Evolutionary conservation across 2,329 filamentous ascomycete genomes (phyloP).

Genomic region (Talaromyces islandicus): DNA sequence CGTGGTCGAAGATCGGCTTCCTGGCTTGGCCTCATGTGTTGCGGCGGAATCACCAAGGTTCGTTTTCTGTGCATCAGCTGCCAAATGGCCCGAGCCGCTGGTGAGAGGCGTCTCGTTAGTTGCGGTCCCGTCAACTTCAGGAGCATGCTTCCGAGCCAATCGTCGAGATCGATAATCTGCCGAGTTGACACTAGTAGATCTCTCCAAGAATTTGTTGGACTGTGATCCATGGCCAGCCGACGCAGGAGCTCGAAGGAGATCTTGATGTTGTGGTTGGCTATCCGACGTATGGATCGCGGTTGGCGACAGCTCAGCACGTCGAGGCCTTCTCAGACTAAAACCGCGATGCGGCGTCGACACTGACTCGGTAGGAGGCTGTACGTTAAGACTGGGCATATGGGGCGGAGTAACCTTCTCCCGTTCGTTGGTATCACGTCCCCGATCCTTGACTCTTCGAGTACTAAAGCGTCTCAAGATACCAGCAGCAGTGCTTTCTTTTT

Average conservation of each 20-base stretch:
- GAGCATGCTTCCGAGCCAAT: constrained; percentile 48
- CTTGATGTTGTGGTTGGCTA: constrained; percentile 66
- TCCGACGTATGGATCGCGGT: constrained; percentile 52
- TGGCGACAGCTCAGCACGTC: constrained; percentile 49
- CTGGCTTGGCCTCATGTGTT: constrained; percentile 46
- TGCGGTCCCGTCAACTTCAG: constrained; percentile 47
- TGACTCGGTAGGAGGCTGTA: constrained; percentile 69
- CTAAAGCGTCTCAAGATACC: constrained; percentile 85
- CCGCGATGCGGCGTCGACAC: constrained; percentile 69
- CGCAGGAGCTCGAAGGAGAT: constrained; percentile 68
- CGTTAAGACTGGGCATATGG: constrained; percentile 69
- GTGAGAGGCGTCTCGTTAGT: constrained; percentile 64
- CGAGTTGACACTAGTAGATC: constrained; percentile 88
- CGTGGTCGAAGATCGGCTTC: constrained; percentile 57
- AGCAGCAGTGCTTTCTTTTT: constrained; percentile 82
- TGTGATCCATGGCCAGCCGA: constrained; percentile 55
- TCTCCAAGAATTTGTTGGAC: constrained; percentile 65
- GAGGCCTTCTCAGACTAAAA: constrained; percentile 69
- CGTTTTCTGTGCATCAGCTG: constrained; percentile 38
- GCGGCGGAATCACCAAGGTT: constrained; percentile 44
- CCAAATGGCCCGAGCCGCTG: constrained; percentile 73
- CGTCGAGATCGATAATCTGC: constrained; percentile 68
- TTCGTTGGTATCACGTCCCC: constrained; percentile 32
- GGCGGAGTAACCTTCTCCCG: constrained; percentile 53
- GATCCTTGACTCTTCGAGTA: constrained; percentile 68